A percentile compares a stretch with the other conserved stretches of the same genome.
Evolutionary conservation across 106 monocot genomes (phyloP).

Genomic region (Apostasia ramifera): DNA sequence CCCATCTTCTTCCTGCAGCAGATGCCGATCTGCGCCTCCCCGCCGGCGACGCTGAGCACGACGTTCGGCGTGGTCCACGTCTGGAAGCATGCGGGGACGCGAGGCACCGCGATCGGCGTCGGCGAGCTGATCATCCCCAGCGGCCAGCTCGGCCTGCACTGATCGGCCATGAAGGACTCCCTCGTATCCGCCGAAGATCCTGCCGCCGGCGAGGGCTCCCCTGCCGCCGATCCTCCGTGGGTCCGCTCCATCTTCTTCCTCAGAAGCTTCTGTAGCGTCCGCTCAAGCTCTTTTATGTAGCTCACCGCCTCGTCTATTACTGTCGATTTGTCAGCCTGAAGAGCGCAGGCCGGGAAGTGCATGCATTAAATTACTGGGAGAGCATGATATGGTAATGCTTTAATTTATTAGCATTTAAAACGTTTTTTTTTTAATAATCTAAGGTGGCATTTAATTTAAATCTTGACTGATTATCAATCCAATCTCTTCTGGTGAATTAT

Average conservation of each 20-base stretch:
- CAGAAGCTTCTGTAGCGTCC: neutral
- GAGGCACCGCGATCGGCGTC: neutral
- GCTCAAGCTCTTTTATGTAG: conserved; percentile 6
- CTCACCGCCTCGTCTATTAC: conserved; percentile 11
- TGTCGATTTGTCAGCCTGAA: conserved; percentile 16
- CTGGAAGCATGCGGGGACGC: neutral
- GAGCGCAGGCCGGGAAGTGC: too few species aligned
- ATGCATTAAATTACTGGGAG: too few species aligned
- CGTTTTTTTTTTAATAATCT: too few species aligned
- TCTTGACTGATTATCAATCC: too few species aligned
- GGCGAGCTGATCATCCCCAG: neutral
- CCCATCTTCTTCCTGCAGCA: conserved; percentile 5
- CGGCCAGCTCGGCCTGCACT: neutral
- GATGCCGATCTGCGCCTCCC: conserved; percentile 1
- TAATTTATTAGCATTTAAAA: too few species aligned
- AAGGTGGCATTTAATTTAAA: too few species aligned
- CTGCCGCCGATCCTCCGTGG: neutral
- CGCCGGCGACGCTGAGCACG: conserved; percentile 6
- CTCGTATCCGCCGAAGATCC: neutral
- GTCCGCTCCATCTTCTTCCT: conserved; percentile 3
- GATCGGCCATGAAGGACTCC: neutral
- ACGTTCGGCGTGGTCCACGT: conserved; percentile 7
- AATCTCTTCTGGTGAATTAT: too few species aligned
- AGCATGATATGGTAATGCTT: too few species aligned
- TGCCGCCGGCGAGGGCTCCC: neutral